phyloP scores from a whole-genome alignment of 2,329 filamentous ascomycete species.

The Karstenula rhodostoma region DNA sequence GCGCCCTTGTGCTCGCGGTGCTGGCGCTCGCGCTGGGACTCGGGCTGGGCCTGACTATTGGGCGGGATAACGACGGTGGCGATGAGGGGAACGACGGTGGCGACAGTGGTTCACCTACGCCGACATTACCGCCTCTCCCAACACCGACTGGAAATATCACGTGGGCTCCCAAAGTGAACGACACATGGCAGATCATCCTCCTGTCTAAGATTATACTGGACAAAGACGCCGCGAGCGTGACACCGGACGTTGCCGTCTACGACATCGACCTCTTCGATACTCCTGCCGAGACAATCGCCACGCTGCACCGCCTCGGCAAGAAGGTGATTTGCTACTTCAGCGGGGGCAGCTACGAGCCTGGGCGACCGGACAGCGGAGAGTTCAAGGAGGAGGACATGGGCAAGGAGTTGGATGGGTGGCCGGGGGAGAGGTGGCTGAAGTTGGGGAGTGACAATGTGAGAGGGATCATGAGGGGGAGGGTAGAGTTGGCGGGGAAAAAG shows the following conservation, averaged over 20 bases:
- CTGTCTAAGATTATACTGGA: conserved; percentile 49
- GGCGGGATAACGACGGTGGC: conserved; percentile 32
- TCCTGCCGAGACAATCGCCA: conserved; percentile 54
- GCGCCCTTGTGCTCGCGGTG: conserved; percentile 21
- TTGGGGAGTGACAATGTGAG: conserved; percentile 66
- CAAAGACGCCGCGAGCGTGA: conserved; percentile 47
- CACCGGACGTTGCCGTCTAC: conserved; percentile 63
- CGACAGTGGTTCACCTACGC: conserved; percentile 22
- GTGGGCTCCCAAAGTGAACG: conserved; percentile 64
- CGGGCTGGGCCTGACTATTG: conserved; percentile 61
- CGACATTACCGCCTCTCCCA: conserved; percentile 35
- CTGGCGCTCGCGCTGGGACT: conserved; percentile 60
- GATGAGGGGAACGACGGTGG: conserved; percentile 33
- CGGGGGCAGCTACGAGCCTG: conserved; percentile 72
- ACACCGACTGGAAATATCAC: conserved; percentile 37
- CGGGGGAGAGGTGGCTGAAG: conserved; percentile 72
- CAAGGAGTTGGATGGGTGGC: conserved; percentile 68
- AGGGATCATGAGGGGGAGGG: conserved; percentile 68
- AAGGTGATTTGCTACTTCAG: conserved; percentile 80
- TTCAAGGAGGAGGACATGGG: conserved; percentile 68
- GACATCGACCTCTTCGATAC: conserved; percentile 70
- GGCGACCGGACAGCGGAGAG: conserved; percentile 64
- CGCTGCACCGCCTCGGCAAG: conserved; percentile 60
- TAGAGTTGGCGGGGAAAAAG: conserved; percentile 66
- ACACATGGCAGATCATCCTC: conserved; percentile 71